A percentile compares a stretch with the other conserved stretches of the same genome.
Evolutionary conservation across 495 filamentous ascomycete species (phyloP).

Genomic region (Saxophila tyrrhenica): DNA sequence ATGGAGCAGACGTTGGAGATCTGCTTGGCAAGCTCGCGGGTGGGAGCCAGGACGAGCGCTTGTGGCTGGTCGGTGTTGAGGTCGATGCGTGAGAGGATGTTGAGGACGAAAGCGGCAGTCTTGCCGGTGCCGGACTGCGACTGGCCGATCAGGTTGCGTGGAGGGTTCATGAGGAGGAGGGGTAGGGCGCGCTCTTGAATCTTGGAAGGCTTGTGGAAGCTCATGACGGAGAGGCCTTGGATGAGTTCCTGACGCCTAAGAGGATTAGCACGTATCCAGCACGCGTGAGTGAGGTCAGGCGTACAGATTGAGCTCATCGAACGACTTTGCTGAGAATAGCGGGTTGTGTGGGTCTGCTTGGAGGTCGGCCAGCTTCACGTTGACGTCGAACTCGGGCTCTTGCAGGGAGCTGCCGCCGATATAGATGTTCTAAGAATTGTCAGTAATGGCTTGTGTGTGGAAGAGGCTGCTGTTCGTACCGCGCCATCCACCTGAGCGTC

Average conservation of each 20-base stretch:
- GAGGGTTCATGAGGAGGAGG: constrained; percentile 69
- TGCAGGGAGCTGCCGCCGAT: constrained; percentile 39
- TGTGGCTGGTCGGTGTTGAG: constrained; percentile 60
- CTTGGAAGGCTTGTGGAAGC: constrained; percentile 91
- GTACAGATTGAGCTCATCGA: constrained; percentile 78
- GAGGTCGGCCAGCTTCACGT: constrained; percentile 82
- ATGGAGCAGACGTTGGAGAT: constrained; percentile 69
- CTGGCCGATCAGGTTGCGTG: constrained; percentile 88
- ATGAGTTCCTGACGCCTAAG: constrained; percentile 31
- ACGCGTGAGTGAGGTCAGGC: constrained; percentile 16
- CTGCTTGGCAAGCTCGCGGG: constrained; percentile 88
- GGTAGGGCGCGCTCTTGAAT: constrained; percentile 91
- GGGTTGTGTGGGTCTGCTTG: constrained; percentile 81
- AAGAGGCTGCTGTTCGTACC: too few relatives aligned
- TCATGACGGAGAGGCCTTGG: constrained; percentile 61
- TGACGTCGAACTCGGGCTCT: constrained; percentile 67
- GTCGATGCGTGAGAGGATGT: constrained; percentile 76
- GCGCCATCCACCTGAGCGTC: constrained; percentile 44
- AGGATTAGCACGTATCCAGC: not conserved
- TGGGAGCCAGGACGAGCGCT: constrained; percentile 81
- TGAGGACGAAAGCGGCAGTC: constrained; percentile 91
- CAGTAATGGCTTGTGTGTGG: too few relatives aligned
- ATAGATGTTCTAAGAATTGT: too few relatives aligned
- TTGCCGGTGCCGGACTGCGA: constrained; percentile 98
- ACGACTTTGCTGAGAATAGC: constrained; percentile 70